Conservation (phyloP, 345 rosid genomes). For the Brassica incana region DNA sequence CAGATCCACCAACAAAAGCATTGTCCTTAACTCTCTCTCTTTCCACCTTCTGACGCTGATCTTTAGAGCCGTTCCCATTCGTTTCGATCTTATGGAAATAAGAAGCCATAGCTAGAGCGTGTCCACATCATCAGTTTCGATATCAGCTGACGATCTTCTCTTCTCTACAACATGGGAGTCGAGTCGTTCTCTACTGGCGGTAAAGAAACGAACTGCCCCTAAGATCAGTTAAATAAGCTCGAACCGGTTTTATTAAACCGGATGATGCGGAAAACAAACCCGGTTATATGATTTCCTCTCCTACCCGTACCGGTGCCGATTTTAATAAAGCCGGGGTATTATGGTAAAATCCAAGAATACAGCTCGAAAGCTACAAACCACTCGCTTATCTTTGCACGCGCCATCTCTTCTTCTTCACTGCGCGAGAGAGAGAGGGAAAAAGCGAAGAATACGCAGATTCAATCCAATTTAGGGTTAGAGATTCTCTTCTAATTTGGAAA, state of each 20-base stretch:
- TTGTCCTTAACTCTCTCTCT: slow-evolving; percentile 31
- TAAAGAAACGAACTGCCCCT: too few relatives aligned
- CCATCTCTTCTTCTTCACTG: slow-evolving; percentile 26
- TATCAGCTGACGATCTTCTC: slow-evolving; percentile 45
- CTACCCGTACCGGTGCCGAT: background rate
- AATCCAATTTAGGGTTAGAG: slow-evolving; percentile 29
- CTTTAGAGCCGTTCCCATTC: background rate
- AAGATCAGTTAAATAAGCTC: background rate
- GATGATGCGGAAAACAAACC: background rate
- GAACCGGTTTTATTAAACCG: slow-evolving; percentile 27
- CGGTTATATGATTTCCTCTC: background rate
- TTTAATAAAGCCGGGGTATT: background rate
- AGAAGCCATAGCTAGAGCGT: too few relatives aligned
- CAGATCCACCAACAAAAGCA: slow-evolving; percentile 43
- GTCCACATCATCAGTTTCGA: too few relatives aligned
- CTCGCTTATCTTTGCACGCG: slow-evolving; percentile 43
- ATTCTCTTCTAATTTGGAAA: slow-evolving; percentile 52
- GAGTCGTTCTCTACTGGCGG: too few relatives aligned
- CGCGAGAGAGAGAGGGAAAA: slow-evolving; percentile 18
- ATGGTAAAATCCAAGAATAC: background rate
- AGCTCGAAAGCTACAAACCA: slow-evolving; percentile 33
- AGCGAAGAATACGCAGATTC: slow-evolving; percentile 37
- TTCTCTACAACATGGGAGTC: slow-evolving; percentile 38
- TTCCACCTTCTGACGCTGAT: slow-evolving; percentile 12
- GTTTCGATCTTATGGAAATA: slow-evolving; percentile 5